Conservation (phyloP, 164 flowering plant genomes). For the Aristolochia contorta region DNA sequence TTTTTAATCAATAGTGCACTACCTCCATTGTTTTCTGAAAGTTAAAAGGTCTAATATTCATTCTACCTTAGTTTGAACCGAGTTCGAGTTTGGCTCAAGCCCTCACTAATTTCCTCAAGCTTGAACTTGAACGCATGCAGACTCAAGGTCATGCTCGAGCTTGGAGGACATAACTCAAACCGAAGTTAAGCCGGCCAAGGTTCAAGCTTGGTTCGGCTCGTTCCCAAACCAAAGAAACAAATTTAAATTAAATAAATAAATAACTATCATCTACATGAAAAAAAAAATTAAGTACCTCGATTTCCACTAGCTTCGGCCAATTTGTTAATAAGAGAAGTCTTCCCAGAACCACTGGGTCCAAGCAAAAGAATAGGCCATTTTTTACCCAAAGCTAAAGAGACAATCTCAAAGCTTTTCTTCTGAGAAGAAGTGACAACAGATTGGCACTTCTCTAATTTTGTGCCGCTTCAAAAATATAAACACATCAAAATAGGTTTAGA, state of each 20-base stretch:
- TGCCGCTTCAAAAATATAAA: conserved; percentile 23
- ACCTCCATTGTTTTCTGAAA: too few species aligned
- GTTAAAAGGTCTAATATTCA: too few species aligned
- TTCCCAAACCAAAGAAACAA: background rate
- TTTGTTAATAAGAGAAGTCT: conserved; percentile 63
- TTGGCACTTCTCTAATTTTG: conserved; percentile 15
- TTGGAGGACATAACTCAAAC: too few species aligned
- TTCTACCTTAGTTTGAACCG: too few species aligned
- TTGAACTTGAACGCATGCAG: too few species aligned
- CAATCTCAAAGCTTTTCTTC: conserved; percentile 71
- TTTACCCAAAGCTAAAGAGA: conserved; percentile 58
- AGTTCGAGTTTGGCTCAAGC: too few species aligned
- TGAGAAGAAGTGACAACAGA: conserved; percentile 56
- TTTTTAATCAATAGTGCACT: too few species aligned
- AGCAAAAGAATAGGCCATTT: conserved; percentile 90
- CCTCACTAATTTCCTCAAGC: too few species aligned
- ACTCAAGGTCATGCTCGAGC: too few species aligned
- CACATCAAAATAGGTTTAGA: background rate
- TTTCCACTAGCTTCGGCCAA: conserved; percentile 52
- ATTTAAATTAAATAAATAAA: background rate
- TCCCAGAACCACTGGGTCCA: conserved; percentile 87
- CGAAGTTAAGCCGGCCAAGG: too few species aligned
- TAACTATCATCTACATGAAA: background rate
- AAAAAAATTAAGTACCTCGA: conserved; percentile 36
- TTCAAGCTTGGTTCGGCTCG: too few species aligned